Conservation (phyloP, 805 yeast genomes). For the Saccharomycopsis olivae region DNA sequence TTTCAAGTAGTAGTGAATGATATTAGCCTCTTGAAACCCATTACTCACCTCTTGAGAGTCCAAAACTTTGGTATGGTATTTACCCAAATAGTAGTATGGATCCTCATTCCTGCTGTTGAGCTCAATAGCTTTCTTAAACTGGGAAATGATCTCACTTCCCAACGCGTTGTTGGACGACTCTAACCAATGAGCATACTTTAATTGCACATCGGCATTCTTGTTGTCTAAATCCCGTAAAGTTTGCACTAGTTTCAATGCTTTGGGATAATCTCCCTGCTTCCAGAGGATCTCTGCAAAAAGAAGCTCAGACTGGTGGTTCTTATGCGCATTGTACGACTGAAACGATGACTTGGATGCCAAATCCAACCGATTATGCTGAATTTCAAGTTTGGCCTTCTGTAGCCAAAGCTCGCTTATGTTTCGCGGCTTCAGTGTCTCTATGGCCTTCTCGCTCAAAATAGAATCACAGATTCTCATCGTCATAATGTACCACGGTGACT, state of each 20-base stretch:
- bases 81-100: slow-evolving; percentile 71
- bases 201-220: slow-evolving; percentile 32
- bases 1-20: slow-evolving; percentile 45
- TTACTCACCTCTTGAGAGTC: slow-evolving; percentile 45
- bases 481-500: slow-evolving; percentile 47
- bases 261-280: slow-evolving; percentile 80
- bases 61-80: slow-evolving; percentile 64
- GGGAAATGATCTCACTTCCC: slow-evolving; percentile 57
- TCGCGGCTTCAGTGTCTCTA: too few species aligned
- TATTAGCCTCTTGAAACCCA: slow-evolving; percentile 40
- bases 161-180: slow-evolving; percentile 78
- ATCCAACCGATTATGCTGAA: slow-evolving; percentile 60
- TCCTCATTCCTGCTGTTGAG: slow-evolving; percentile 58
- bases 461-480: slow-evolving; percentile 37
- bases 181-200: slow-evolving; percentile 81
- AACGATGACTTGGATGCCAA: slow-evolving; percentile 60
- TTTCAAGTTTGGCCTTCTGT: slow-evolving; percentile 49
- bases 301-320: slow-evolving; percentile 38
- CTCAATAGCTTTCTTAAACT: slow-evolving; percentile 50
- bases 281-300: slow-evolving; percentile 79
- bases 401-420: slow-evolving; percentile 44
- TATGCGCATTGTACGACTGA: slow-evolving; percentile 32
- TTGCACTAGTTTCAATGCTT: slow-evolving; percentile 62
- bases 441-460: slow-evolving; percentile 28
- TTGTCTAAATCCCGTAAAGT: slow-evolving; percentile 30